Evolutionary conservation across 495 filamentous ascomycete species (phyloP).

Genomic region (Lindgomyces ingoldianus): DNA sequence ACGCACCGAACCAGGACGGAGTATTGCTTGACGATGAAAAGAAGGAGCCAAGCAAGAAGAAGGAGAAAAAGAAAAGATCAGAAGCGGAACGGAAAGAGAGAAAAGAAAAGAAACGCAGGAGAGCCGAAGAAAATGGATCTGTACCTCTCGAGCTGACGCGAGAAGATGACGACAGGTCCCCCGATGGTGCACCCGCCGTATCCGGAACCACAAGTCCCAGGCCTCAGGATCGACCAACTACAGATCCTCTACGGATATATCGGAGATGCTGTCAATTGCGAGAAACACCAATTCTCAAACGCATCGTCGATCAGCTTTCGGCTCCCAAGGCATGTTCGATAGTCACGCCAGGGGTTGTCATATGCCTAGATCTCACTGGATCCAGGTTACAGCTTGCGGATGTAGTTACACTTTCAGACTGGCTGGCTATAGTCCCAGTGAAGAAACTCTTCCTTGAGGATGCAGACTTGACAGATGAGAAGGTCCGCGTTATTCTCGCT

Average conservation of each 20-base stretch:
- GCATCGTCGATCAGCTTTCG: constrained; percentile 83
- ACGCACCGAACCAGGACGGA: constrained; percentile 35
- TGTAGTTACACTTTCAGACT: constrained; percentile 84
- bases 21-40: constrained; percentile 39
- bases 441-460: constrained; percentile 82
- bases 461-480: constrained; percentile 82
- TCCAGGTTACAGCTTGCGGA: constrained; percentile 83
- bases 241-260: constrained; percentile 90
- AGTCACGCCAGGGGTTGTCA: constrained; percentile 68
- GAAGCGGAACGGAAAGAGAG: constrained; percentile 85
- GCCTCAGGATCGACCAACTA: constrained; percentile 73
- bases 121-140: constrained; percentile 78
- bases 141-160: constrained; percentile 75
- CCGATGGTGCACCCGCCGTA: constrained; percentile 29
- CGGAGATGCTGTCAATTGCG: constrained; percentile 89
- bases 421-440: constrained; percentile 89
- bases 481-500: constrained; percentile 80
- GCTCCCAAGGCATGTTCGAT: constrained; percentile 61
- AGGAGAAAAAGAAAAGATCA: constrained; percentile 88
- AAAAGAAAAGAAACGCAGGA: constrained; percentile 76
- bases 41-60: constrained; percentile 66
- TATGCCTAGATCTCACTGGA: constrained; percentile 77
- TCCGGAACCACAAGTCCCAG: constrained; percentile 43
- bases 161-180: constrained; percentile 45
- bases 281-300: constrained; percentile 85